Base-by-base conservation (phyloP, 2,329 filamentous ascomycete genomes). In the Fusarium succisae region DNA sequence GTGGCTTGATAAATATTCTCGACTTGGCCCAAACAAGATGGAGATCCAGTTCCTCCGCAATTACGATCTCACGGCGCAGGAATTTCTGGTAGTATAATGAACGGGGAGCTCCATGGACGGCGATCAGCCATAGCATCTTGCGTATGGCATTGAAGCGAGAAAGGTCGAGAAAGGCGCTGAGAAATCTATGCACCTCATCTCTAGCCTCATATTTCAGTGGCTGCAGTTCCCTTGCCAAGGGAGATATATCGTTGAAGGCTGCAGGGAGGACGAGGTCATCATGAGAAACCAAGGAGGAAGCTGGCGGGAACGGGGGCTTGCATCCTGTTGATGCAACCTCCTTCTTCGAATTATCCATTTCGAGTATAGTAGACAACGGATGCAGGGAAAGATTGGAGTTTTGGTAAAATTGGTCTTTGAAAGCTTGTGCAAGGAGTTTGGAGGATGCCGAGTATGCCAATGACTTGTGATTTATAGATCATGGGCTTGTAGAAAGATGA, bases 11-110 rank as follows among this genome's bases (percentile, higher is more conserved):
- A 9, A 61, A 61, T 1, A 44, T 61, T 8, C 58, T 54, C 8
- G 47, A 54, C n/a, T 61, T 61, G 22, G 58, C 58, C 47, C 58
- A 61, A 28, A 61, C 47, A 4, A 61, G 37, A 54, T 61, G 58
- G 8, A 61, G 58, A 14, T 61, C 58, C 8, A 61, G 3, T 54
- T 61, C 47, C 24, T 61, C 58, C 8, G 47, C 58, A 11, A 61
- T 54, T 3, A 50, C 43, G 2, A 61, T 54, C 1, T 61, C 38
- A 7, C 58, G 58, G 10, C 47, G 37, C 8, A 61, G 38, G 47
- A 61, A 61, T 5, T 37, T 54, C 22, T 61, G 47, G 28, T 54
- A 61, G 58, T 53, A 61, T 17, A 61, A 28, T 6, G 58, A 61
- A 8, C 58, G 47, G 3, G 58, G 58, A 32, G 58, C 47, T 32